Evolutionary conservation across 805 yeast species (phyloP).

Genomic region (Starmera quercuum): DNA sequence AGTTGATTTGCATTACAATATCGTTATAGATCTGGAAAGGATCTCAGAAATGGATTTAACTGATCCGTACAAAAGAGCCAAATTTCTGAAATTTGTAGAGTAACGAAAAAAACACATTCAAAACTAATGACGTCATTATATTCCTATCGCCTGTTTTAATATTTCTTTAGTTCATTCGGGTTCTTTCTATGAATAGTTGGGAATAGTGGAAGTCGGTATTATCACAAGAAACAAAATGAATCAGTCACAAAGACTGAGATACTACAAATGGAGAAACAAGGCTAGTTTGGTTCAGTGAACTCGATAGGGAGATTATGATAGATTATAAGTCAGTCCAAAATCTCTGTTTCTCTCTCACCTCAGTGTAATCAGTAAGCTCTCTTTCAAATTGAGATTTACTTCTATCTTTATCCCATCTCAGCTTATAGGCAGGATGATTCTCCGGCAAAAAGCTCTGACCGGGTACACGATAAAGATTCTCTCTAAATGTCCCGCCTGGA

Average conservation of each 20-base stretch:
- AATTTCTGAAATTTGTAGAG: conserved; percentile 7
- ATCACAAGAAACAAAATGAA: background rate
- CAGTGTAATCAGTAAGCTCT: background rate
- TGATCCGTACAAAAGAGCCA: conserved; percentile 3
- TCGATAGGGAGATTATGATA: background rate
- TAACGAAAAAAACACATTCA: conserved; percentile 9
- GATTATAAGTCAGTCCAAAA: background rate
- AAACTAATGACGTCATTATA: conserved; percentile 2
- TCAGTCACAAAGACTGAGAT: background rate
- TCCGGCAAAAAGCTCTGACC: conserved; percentile 16
- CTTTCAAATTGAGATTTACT: conserved; percentile 3
- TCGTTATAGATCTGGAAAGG: conserved; percentile 5
- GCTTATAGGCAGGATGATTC: conserved; percentile 14
- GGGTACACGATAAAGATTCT: conserved; percentile 21
- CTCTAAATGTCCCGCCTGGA: conserved; percentile 25
- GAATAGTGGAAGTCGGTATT: background rate
- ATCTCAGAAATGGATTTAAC: conserved; percentile 10
- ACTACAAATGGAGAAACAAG: background rate
- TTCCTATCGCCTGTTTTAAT: too few relatives aligned
- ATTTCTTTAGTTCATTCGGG: background rate
- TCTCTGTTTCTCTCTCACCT: background rate
- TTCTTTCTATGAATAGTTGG: background rate
- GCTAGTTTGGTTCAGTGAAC: too few relatives aligned
- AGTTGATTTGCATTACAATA: background rate
- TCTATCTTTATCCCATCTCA: conserved; percentile 8